Percentiles rank a stretch among this genome's conserved stretches.
Conservation (phyloP, 2,329 filamentous ascomycete species). For the Neofusicoccum ribis region DNA sequence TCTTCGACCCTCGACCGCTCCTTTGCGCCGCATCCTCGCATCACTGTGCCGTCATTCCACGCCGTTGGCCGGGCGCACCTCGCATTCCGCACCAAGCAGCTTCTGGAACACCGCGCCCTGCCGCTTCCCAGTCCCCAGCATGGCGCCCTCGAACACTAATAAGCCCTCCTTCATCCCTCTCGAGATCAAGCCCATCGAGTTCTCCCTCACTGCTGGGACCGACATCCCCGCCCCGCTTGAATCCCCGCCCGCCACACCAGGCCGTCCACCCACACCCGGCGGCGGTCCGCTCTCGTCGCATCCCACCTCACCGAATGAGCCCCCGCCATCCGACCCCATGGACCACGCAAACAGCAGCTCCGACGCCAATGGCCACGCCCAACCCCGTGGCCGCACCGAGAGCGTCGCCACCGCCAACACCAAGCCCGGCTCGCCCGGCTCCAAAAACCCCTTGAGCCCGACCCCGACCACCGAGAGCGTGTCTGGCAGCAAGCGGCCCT, state of each 20-base stretch:
- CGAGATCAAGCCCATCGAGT: constrained; percentile 35
- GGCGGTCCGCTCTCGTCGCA: constrained; percentile 43
- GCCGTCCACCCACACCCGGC: constrained; percentile 39
- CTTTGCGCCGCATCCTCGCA: background rate
- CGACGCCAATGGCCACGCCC: constrained; percentile 22
- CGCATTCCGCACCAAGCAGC: background rate
- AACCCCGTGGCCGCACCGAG: constrained; percentile 11
- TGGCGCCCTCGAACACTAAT: constrained; percentile 15
- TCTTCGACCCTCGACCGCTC: constrained; percentile 6
- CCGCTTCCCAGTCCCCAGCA: background rate
- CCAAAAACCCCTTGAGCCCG: constrained; percentile 16
- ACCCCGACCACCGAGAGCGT: constrained; percentile 32
- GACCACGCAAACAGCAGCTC: constrained; percentile 33
- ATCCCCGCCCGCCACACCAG: constrained; percentile 38
- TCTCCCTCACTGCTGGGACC: constrained; percentile 45
- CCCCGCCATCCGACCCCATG: constrained; percentile 10
- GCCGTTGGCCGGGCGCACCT: background rate
- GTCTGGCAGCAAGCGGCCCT: constrained; percentile 32
- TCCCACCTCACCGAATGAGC: constrained; percentile 36
- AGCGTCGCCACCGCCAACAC: constrained; percentile 17
- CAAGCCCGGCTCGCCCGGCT: constrained; percentile 11
- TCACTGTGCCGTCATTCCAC: constrained; percentile 5
- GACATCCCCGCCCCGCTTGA: constrained; percentile 43
- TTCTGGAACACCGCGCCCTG: background rate
- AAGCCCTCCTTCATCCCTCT: constrained; percentile 16